Evolutionary conservation across 345 rosid genomes (phyloP), one percentile per base, ranked within the genome.

Genomic region (Turnera subulata): DNA sequence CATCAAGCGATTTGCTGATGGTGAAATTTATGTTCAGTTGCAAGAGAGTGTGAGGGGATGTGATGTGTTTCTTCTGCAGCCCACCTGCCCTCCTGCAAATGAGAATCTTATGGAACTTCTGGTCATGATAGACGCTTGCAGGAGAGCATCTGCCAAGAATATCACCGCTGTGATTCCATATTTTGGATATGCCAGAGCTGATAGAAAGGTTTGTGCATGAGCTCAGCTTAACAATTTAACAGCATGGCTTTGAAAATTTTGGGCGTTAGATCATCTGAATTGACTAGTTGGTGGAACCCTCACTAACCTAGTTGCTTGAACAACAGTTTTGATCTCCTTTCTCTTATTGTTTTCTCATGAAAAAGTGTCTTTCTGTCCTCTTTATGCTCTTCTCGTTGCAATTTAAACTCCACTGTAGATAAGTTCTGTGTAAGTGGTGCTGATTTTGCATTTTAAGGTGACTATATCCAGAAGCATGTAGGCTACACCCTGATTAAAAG

Each of bases 41-140:
- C 91, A 92, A 79, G 98, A 92, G 71, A 92, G 98, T 75, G 98
- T 92, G 5, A 85, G 98, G 47, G 96, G 96, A 39, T 92, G 96
- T 20, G 91, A 89, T 72, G 98, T 92, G 24, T 92, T 67, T 74
- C 86, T 92, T 29, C 74, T 92, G 50, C 98, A 92, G 64, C 96
- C 98, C 20, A 89, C 98, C 1, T 89, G 95, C 6, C 98, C 96
- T 65, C 91, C 95, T 57, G 96, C 96, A 0, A 92, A 92, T 69
- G 98, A 92, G 74, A 89, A 92, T 72, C 93, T 92, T 43, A 84
- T 86, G 98, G 98, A 92, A 69, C 86, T 92, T 64, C 77, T 92
- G 23, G 66, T 92, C 48, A 92, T 92, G 98, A 75, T 92, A 40
- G 98, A 92, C 76, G 98, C 98, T 59, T 92, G 95, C 70, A 80